Conservation (phyloP, 495 filamentous ascomycete genomes). For the Podospora sp. region DNA sequence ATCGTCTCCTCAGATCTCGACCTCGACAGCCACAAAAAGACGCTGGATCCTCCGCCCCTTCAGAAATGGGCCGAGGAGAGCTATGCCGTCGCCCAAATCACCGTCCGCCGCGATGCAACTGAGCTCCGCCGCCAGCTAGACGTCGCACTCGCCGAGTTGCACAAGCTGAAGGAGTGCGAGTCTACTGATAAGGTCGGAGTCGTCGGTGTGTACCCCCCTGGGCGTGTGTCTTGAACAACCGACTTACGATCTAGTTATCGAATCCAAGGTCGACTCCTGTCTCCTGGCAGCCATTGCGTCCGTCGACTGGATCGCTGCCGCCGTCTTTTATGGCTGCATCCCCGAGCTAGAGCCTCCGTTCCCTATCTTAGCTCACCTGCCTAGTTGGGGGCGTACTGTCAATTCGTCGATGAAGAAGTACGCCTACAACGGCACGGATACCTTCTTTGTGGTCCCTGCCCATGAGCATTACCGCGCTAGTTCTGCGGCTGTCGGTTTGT, state of each 20-base stretch:
- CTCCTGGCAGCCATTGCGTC: conserved; percentile 23
- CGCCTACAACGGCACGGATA: conserved; percentile 33
- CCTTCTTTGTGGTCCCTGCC: conserved; percentile 47
- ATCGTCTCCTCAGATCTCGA: conserved; percentile 28
- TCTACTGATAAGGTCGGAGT: conserved; percentile 36
- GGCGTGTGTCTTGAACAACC: background rate
- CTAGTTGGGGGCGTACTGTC: background rate
- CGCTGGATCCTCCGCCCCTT: conserved; percentile 49
- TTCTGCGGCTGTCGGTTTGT: conserved; percentile 38
- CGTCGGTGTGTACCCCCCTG: conserved; percentile 34
- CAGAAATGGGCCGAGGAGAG: conserved; percentile 66
- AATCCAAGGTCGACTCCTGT: background rate
- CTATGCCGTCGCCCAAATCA: conserved; percentile 52
- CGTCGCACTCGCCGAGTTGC: conserved; percentile 28
- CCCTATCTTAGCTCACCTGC: conserved; percentile 28
- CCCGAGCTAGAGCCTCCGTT: background rate
- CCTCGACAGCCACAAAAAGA: conserved; percentile 21
- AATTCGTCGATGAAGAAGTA: conserved; percentile 12
- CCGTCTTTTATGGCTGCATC: conserved; percentile 35
- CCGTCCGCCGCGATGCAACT: conserved; percentile 4
- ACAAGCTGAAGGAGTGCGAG: conserved; percentile 33
- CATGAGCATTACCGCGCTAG: conserved; percentile 42
- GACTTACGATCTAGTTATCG: background rate
- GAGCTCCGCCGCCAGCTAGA: conserved; percentile 15
- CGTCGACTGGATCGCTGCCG: conserved; percentile 34